phyloP scores from a whole-genome alignment of 108 stramenopile genomes.

The Parietichytrium sp. region DNA sequence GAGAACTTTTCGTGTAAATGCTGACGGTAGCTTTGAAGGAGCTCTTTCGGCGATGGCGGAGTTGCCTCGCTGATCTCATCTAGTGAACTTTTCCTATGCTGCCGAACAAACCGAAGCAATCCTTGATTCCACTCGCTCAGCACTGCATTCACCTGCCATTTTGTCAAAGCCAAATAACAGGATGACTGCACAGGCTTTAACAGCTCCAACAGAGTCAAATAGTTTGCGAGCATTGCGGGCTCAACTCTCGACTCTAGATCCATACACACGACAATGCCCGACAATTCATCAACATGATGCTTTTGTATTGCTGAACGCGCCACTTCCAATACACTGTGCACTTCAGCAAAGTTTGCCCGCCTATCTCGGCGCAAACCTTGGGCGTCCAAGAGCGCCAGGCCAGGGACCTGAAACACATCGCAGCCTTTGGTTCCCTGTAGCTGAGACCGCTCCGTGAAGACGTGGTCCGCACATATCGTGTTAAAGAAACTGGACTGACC shows the following conservation, averaged over 20 bases:
- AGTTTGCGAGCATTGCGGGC: constrained; percentile 20
- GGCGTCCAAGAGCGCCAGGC: no score
- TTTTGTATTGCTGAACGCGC: no score
- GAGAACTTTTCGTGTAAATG: not conserved
- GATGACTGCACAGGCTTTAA: not conserved
- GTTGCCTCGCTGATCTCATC: constrained; percentile 3
- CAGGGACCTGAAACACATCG: no score
- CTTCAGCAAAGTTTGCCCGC: no score
- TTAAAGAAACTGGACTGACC: no score
- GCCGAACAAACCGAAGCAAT: not conserved
- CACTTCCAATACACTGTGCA: no score
- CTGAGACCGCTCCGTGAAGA: no score
- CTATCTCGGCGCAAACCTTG: no score
- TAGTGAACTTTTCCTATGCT: not conserved
- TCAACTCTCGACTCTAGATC: not conserved
- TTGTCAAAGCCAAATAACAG: constrained; percentile 5
- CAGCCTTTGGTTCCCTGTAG: no score
- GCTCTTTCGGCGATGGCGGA: not conserved
- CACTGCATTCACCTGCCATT: not conserved
- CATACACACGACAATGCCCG: constrained; percentile 28
- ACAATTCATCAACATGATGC: no score
- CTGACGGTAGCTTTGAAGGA: not conserved
- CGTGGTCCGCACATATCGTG: no score
- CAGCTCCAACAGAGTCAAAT: constrained; percentile 1
- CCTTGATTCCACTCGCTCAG: not conserved